Evolutionary conservation across 1,284 basidiomycete genomes (phyloP), one percentile per base, ranked within the genome.

Genomic region (Cronartium ribicola): DNA sequence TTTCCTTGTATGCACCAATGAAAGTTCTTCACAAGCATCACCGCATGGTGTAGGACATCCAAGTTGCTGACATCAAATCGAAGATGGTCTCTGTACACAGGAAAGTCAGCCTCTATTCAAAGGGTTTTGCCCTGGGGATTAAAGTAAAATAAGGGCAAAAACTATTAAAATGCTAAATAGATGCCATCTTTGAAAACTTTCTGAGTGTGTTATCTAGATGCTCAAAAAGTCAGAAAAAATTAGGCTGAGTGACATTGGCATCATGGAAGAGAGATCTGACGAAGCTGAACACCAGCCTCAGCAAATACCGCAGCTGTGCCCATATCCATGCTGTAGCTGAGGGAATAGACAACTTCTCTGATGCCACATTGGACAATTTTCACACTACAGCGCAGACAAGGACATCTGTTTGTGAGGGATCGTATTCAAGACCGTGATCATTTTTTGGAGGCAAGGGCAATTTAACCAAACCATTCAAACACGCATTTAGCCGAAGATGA

Each of bases 291-390:
- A 5, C 82, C 81, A 0, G 82, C 82, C 59, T 82, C 78, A 22
- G 77, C 76, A 70, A 84, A 81, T 37, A 84, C 81, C 10, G 76
- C 67, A 5, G 79, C 76, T 17, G 79, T 80, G 20, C 80, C 77
- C 17, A 84, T 88, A 79, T 82, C 94, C 92, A 97, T 91, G 84
- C 91, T 92, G 83, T 99, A 99, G 75, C 89, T 89, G 70, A 97
- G 84, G 82, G 95, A 95, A 81, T 98, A 99, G 5, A 98, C 91
- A 8, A 99, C 95, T 77, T 90, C 90, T 75, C 86, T 88, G 14
- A 98, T 90, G 4, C 95, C 95, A 59, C 89, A 90, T 81, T 99
- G 95, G 36, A 94, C 92, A 77, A 98, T 98, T 82, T 98, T 98
- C 81, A 98, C 89, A 0, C 94, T 93, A 80, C 96, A 98, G 77